Base-by-base conservation (phyloP, 2,329 filamentous ascomycete species). In the Massarina eburnea region DNA sequence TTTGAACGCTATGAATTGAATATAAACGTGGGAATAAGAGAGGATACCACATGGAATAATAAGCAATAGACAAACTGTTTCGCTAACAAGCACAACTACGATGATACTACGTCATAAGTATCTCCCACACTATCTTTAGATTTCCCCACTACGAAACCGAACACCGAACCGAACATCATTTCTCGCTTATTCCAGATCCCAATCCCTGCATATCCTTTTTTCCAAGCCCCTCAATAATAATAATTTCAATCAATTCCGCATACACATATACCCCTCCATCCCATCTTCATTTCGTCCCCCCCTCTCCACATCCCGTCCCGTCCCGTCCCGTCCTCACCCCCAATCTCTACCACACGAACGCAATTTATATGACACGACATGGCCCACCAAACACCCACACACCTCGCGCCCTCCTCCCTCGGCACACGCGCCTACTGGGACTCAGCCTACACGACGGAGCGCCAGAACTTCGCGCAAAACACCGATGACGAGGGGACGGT, bases 401-500 rank as follows among this genome's bases (percentile, higher is more conserved):
- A 68, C 59, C 84, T 96, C 20, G 81, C 87, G 55, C 89, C 91
- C 15, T 95, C 80, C 77, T 66, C 82, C 68, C 81, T 97, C 22
- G 92, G 92, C 40, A 96, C 90, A 22, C 95, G 90, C 72, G 85
- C 60, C 58, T 76, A 76, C 63, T 76, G 75, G 74, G 73, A 92
- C 70, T 74, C 73, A 17, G 81, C 89, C 52, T 94, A 95, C 76
- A 75, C 78, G 1, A 79, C 76, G 55, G 87, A 94, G 70, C 76
- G 90, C 42, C 68, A 74, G 49, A 92, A 94, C 73, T 82, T 91
- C 70, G 73, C 81, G 43, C 70, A 80, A 51, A 83, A 95, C 72
- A 83, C 88, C 8, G 72, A 80, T 45, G 89, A 96, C 75, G 86
- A 86, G 48, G 92, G 92, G 56, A 95, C 91, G 22, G 84, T 94